Evolutionary conservation across 1,284 basidiomycete species (phyloP), one percentile per base, ranked within the genome.

Genomic region (Boletus smithii): DNA sequence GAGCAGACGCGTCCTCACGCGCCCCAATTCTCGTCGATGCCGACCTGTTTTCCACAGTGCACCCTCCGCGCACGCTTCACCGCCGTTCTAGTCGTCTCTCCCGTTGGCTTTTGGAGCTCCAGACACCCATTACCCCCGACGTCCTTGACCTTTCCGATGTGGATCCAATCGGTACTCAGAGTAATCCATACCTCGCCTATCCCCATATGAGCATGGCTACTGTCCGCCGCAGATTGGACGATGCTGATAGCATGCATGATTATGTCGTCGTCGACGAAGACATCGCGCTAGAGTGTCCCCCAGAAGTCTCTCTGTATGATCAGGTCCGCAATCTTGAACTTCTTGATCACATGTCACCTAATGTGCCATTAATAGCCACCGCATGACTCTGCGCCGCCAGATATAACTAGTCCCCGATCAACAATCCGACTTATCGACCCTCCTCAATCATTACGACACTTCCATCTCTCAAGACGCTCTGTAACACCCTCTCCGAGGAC

Each of bases 91-190:
- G 80, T 61, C 74, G 79, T 61, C 71, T 87, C 47, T 74, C 82
- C 55, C 79, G 75, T 50, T 88, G 85, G 85, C 78, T 88, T 41
- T 69, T 74, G 35, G 82, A 86, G 38, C 80, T 85, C 60, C 79
- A 79, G 51, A 50, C 46, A 9, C 56, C 37, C 48, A n/a, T n/a
- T 31, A 58, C 36, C 29, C 46, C 49, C 20, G 61, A 58, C 36
- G 14, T 42, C 22, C 14, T 57, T 6, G 63, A 66, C 53, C 49
- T 59, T 30, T 50, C 56, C 2, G 51, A 61, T 31, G 53, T 57
- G 22, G 57, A 65, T 31, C 60, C 60, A 26, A 52, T 67, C 24
- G 61, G 66, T 29, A 65, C 73, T 20, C 65, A 54, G 31, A 65
- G 68, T 46, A 69, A 74, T 51, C 74, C 79, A 8, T 80, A 77